Evolutionary conservation across 805 yeast genomes (phyloP).

Genomic region (Barnettozyma sp.): DNA sequence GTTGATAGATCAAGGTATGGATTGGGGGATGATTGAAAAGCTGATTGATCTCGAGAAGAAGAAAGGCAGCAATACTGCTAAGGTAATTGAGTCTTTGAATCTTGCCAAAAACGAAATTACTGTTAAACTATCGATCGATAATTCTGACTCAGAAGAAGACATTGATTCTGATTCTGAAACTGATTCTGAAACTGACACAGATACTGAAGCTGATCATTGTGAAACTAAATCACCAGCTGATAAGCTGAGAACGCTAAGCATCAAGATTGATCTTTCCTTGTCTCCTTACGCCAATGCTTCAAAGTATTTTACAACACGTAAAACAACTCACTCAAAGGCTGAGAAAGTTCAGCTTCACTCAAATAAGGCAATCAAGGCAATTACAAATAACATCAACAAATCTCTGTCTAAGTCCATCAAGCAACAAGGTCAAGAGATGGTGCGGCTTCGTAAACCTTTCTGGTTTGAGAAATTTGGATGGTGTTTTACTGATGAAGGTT

Average conservation of each 20-base stretch:
- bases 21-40: slow-evolving; percentile 85
- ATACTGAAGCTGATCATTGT: slow-evolving; percentile 2
- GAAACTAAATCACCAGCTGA: slow-evolving; percentile 8
- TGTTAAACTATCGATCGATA: slow-evolving; percentile 44
- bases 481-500: slow-evolving; percentile 90
- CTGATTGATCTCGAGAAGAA: slow-evolving; percentile 62
- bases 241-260: slow-evolving; percentile 31
- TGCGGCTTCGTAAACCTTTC: slow-evolving; percentile 58
- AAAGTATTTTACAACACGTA: slow-evolving; percentile 69
- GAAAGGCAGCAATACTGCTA: slow-evolving; percentile 59
- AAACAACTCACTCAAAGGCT: slow-evolving; percentile 70
- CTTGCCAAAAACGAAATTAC: slow-evolving; percentile 62
- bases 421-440: slow-evolving; percentile 47
- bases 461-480: slow-evolving; percentile 95
- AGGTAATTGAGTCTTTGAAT: slow-evolving; percentile 55
- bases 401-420: slow-evolving; percentile 62
- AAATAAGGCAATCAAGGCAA: slow-evolving; percentile 69
- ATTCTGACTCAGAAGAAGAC: slow-evolving; percentile 25
- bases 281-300: slow-evolving; percentile 90
- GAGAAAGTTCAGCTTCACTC: slow-evolving; percentile 75
- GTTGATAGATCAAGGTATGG: slow-evolving; percentile 77
- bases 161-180: slow-evolving; percentile 22
- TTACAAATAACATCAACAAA: slow-evolving; percentile 66
- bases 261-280: slow-evolving; percentile 57
- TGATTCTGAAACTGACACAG: slow-evolving; percentile 5